Evolutionary conservation across 108 stramenopile genomes (phyloP), one percentile per base, ranked within the genome.

Genomic region (Cyclotella kingstonii): DNA sequence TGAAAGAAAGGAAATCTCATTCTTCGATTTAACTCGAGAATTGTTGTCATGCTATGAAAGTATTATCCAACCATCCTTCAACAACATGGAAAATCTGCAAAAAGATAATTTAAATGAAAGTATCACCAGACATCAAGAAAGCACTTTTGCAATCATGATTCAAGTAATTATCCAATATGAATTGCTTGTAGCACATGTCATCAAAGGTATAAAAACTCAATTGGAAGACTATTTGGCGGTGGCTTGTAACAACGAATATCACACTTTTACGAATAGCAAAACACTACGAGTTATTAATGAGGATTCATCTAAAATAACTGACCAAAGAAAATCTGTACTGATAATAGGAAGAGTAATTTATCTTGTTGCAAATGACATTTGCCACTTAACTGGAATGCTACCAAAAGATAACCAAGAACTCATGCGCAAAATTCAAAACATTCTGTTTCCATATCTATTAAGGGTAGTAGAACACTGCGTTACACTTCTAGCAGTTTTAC

Each of bases 101-200:
- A 21, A 2, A 18, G 5, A 40, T 0, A 26, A 25, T 7, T 50
- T 14, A 7, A 6, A 2, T 33, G 2, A 0, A 18, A 28, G 23
- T 22, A 15, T 25, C 23, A 31, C 18, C 23, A 31, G 25, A 2
- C 31, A 26, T 19, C 12, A 23, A 25, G 0, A 28, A 23, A 8
- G 22, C 35, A 7, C 8, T n/a, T 25, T 63, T n/a, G 53, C 64
- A 35, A 18, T 55, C 7, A 45, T 38, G 0, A 25, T 63, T 0
- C 41, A 71, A 62, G 22, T 71, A 21, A 5, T 62, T 35, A 22
- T 21, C 33, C 22, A 49, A 22, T 71, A 71, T 41, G 70, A 71
- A 30, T 59, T 71, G 30, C 59, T 71, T 1, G 14, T 71, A n/a
- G 59, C 61, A 11, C 53, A 56, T 62, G 22, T 60, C 12, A 46